Evolutionary conservation across 768 basidiomycete genomes (phyloP), one percentile per base, ranked within the genome.

Genomic region (Naematelia aurantialba): DNA sequence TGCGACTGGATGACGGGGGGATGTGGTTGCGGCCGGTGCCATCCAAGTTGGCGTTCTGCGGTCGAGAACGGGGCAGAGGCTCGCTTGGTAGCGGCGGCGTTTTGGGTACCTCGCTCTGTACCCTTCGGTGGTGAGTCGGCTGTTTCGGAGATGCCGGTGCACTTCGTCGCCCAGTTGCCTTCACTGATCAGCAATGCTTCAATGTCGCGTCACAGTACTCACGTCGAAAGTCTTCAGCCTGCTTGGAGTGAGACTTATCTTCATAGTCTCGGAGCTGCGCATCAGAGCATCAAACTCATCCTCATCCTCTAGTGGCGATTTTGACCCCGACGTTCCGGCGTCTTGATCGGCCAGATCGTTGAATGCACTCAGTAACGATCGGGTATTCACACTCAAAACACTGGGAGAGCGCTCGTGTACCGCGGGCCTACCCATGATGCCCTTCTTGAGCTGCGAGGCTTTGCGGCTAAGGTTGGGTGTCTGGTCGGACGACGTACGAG

Each of bases 251-350:
- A 96, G 82, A 44, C 91, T 94, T 68, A 98, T 86, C 74, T 91
- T 96, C 88, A 96, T 89, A 19, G 93, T 97, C 58, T 87, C 82
- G 60, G 87, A 84, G 59, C 89, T 91, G 52, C 84, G 85, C 85
- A 98, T 87, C 77, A 97, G 81, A 76, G 91, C 86, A 77, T 98
- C 93, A 76, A 98, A 97, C 75, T 94, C 89, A 62, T 88, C 86
- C 56, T 84, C 76, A 82, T 75, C 62, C 29, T 60, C 58, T 26
- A 46, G 19, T 8, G 47, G 45, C 19, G 25, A 49, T 42, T 27
- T 56, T 27, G 53, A 52, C 65, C 34, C 60, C 61, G 30, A 49
- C 51, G 45, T 17, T 45, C 17, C 45, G 17, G 29, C 29, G 19
- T 46, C 53, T 4, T 50, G 34, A 4, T 63, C 66, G n/a, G 39